phyloP scores from a whole-genome alignment of 2,329 filamentous ascomycete species.

The Alternaria tenuissima region DNA sequence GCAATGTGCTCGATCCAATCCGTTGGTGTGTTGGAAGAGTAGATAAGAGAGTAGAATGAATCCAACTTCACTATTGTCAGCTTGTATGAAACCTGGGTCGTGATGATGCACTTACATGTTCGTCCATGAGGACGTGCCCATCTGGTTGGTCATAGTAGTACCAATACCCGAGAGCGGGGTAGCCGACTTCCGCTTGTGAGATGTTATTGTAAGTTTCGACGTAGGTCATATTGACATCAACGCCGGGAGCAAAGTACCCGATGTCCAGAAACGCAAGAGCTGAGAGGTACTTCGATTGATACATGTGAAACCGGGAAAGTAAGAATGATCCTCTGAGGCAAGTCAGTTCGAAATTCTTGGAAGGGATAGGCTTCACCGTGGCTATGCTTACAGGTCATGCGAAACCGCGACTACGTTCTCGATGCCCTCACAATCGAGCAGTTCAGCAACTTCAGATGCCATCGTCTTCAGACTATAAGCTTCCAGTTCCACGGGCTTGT shows the following conservation, averaged over 20 bases:
- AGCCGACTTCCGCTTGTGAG: background rate
- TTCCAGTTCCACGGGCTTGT: background rate
- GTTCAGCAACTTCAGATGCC: background rate
- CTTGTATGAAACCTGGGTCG: background rate
- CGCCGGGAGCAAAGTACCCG: background rate
- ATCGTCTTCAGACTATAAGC: background rate
- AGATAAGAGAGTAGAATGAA: too few species aligned
- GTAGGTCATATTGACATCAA: background rate
- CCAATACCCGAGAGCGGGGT: background rate
- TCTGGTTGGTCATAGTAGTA: background rate
- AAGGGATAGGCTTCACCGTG: background rate
- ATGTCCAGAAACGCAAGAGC: background rate
- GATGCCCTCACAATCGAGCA: background rate
- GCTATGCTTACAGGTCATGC: background rate
- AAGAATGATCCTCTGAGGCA: background rate
- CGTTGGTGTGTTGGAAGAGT: too few species aligned
- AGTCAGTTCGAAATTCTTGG: accelerated
- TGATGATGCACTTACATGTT: background rate
- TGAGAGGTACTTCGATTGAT: background rate
- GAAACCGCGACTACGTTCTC: background rate
- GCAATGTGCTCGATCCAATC: too few species aligned
- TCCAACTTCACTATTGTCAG: background rate
- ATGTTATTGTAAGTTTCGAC: background rate
- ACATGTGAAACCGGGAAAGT: background rate
- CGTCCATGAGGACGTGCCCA: background rate